A percentile compares a stretch with the other conserved stretches of the same genome.
These are phyloP conservation scores for Fusarium redolens DNA, from an alignment of 2,329 filamentous ascomycete species.

Conservation along the genomic window DNA sequence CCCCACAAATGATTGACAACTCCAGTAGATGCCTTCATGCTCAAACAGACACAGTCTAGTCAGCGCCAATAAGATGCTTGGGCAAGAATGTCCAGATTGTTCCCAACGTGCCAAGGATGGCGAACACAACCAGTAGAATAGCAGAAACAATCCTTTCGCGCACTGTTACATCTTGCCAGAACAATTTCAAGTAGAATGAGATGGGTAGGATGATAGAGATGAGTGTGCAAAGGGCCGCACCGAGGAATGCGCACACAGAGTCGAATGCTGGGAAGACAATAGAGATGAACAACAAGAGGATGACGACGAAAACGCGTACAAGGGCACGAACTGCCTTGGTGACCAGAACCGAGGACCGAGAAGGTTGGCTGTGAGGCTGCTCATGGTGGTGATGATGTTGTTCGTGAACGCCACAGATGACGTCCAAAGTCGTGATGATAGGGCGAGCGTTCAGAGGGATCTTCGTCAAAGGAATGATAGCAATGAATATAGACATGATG, in stretches of 20 bases:
- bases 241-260: constrained; percentile 90
- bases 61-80: constrained; percentile 74
- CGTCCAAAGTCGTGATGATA: constrained; percentile 86
- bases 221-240: constrained; percentile 89
- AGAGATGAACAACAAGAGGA: constrained; percentile 81
- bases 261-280: constrained; percentile 81
- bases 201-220: constrained; percentile 93
- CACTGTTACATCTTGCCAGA: constrained; percentile 74
- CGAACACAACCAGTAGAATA: constrained; percentile 75
- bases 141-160: constrained; percentile 75
- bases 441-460: constrained; percentile 91
- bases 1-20: constrained; percentile 7
- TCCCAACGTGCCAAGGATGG: constrained; percentile 76
- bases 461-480: constrained; percentile 94
- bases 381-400: constrained; percentile 53
- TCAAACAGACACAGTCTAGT: constrained; percentile 35
- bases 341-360: constrained; percentile 56
- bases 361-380: constrained; percentile 39
- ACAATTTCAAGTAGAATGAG: constrained; percentile 90
- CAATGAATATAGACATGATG: constrained; percentile 85
- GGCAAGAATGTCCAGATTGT: constrained; percentile 92
- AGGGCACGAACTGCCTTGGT: constrained; percentile 63
- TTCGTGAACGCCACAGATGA: constrained; percentile 78
- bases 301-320: constrained; percentile 73
- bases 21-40: constrained; percentile 18